A percentile compares a stretch with the other conserved stretches of the same genome.
phyloP scores from a whole-genome alignment of 1,284 basidiomycete genomes.

The Fomitopsis pinicola region DNA sequence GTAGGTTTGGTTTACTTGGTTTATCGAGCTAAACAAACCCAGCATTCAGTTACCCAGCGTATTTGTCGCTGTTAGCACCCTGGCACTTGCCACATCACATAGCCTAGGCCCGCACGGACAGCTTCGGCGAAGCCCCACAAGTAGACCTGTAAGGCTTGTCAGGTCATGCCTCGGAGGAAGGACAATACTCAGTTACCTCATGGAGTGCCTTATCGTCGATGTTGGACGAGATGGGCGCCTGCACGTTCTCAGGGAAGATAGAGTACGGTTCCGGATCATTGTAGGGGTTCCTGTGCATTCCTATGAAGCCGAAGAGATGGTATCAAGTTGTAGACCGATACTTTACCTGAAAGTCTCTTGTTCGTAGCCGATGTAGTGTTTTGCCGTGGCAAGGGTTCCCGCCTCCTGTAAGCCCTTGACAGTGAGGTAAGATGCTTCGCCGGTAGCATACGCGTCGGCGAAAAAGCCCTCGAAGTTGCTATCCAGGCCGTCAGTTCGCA shows the following conservation, averaged over 20 bases:
- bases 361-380: background rate
- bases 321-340: no score
- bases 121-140: background rate
- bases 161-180: no score
- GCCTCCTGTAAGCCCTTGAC: background rate
- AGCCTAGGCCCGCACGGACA: background rate
- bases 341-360: background rate
- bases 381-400: background rate
- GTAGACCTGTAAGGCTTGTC: background rate
- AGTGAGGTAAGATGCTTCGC: background rate
- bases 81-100: background rate
- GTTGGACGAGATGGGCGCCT: background rate
- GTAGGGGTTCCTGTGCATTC: no score
- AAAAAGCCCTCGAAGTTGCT: background rate
- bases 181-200: background rate
- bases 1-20: conserved; percentile 57
- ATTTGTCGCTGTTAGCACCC: no score
- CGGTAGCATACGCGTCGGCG: background rate
- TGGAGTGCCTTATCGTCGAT: background rate
- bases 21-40: background rate
- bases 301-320: background rate
- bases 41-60: no score
- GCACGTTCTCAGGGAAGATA: background rate
- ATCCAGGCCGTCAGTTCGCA: no score
- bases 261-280: background rate